Evolutionary conservation across 257 asterid species (phyloP).

Genomic region (Solanum pinnatisectum): DNA sequence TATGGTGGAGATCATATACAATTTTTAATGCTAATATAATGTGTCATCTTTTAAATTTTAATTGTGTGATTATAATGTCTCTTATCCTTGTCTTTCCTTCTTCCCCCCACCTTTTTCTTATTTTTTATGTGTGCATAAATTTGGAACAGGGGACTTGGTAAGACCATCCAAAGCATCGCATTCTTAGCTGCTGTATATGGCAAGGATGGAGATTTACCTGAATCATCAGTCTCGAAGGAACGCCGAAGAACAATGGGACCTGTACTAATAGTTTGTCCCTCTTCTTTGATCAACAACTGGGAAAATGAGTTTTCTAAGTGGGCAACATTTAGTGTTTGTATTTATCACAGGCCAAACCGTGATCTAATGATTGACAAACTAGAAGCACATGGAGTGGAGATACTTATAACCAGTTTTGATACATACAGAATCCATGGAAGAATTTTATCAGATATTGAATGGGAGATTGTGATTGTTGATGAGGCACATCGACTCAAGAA

Average conservation of each 20-base stretch:
- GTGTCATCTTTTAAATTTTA: background rate
- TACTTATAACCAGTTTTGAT: slow-evolving; percentile 88
- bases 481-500: slow-evolving; percentile 95
- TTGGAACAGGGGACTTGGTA: slow-evolving; percentile 84
- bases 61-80: background rate
- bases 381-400: slow-evolving; percentile 49
- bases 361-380: slow-evolving; percentile 66
- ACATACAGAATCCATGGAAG: slow-evolving; percentile 76
- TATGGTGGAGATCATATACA: background rate
- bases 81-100: background rate
- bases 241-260: slow-evolving; percentile 37
- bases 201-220: slow-evolving; percentile 42
- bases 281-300: slow-evolving; percentile 94
- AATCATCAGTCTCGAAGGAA: slow-evolving; percentile 14
- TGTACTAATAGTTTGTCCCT: slow-evolving; percentile 71
- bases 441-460: slow-evolving; percentile 45
- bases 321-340: slow-evolving; percentile 67
- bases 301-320: slow-evolving; percentile 83
- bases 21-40: background rate
- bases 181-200: slow-evolving; percentile 81
- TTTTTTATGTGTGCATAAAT: background rate
- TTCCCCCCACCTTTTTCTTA: background rate
- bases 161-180: slow-evolving; percentile 92
- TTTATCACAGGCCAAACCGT: slow-evolving; percentile 85
- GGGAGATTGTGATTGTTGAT: slow-evolving; percentile 82